Percentiles rank a stretch among this genome's conserved stretches.
Conservation (phyloP, 2,329 filamentous ascomycete genomes). For the Colletotrichum orchidophilum region DNA sequence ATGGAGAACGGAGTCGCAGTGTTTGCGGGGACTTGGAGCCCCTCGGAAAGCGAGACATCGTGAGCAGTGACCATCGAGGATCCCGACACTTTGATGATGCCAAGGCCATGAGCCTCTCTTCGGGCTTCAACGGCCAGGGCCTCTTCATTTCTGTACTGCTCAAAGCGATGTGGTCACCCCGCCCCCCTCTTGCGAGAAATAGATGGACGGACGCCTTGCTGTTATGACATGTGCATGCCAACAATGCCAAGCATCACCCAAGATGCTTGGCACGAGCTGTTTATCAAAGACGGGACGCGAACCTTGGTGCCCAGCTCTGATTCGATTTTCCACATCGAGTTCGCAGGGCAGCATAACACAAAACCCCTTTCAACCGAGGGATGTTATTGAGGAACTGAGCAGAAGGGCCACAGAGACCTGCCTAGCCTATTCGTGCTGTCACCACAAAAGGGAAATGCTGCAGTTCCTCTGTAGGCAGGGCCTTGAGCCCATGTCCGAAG, state of each 20-base stretch:
- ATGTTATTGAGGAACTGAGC: not conserved
- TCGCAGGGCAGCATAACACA: not conserved
- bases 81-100: not conserved
- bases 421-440: no score
- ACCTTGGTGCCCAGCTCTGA: not conserved
- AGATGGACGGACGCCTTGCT: not conserved
- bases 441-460: not conserved
- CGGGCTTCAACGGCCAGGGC: not conserved
- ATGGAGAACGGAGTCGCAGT: not conserved
- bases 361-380: not conserved
- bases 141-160: not conserved
- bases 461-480: not conserved
- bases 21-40: not conserved
- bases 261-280: not conserved
- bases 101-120: not conserved
- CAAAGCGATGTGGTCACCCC: not conserved
- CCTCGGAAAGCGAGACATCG: not conserved
- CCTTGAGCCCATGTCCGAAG: not conserved
- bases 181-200: not conserved
- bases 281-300: not conserved
- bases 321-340: not conserved
- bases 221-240: not conserved
- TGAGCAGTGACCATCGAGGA: not conserved
- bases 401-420: not conserved
- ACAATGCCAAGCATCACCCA: constrained; percentile 1